Conservation (phyloP, 345 rosid species). For the Reutealis trisperma region DNA sequence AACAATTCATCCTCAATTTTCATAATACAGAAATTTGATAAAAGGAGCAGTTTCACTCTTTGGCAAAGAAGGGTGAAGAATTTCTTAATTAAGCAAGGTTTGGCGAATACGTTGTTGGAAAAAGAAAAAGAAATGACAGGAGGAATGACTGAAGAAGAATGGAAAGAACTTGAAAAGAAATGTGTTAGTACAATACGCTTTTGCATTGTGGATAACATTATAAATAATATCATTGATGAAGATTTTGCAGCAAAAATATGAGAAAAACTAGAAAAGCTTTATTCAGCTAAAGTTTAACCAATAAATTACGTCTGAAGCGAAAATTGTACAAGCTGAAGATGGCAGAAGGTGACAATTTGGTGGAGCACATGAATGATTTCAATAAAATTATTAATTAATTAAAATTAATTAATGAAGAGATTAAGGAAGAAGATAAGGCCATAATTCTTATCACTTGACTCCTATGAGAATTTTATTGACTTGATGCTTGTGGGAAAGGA, state of each 20-base stretch:
- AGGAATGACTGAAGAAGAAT: neutral
- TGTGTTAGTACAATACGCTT: neutral
- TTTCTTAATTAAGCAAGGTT: neutral
- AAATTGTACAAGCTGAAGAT: neutral
- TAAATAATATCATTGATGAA: neutral
- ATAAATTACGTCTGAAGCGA: neutral
- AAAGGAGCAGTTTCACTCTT: neutral
- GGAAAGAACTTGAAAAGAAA: neutral
- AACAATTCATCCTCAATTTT: neutral
- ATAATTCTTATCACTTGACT: neutral
- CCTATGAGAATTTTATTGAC: neutral
- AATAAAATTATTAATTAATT: neutral
- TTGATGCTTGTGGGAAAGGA: neutral
- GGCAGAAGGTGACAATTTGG: neutral
- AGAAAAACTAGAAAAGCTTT: neutral
- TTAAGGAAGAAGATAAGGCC: neutral
- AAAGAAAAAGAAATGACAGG: neutral
- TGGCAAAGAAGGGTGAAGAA: neutral
- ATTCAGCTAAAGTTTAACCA: neutral
- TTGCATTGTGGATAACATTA: neutral
- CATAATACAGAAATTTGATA: no score
- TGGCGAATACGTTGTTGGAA: neutral
- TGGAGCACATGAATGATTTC: neutral
- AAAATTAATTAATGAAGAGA: neutral
- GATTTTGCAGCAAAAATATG: neutral